These are phyloP conservation scores for Pleurostoma richardsiae DNA, from an alignment of 2,329 filamentous ascomycete genomes.

Conservation along the genomic window DNA sequence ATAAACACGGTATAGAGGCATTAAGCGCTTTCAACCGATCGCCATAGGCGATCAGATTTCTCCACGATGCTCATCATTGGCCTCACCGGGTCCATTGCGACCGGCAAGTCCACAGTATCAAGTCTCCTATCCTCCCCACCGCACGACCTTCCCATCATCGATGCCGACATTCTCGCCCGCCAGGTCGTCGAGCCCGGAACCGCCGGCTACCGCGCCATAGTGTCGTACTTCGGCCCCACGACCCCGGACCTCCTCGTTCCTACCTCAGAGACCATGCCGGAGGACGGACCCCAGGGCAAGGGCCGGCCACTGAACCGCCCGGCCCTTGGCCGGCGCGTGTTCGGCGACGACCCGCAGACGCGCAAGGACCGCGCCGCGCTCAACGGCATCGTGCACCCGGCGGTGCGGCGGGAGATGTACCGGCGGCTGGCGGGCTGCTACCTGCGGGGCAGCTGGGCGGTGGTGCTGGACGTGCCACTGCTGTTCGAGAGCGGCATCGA, in stretches of 20 bases:
- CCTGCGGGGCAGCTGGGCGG: constrained; percentile 73
- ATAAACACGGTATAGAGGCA: too few species aligned
- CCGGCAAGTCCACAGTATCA: constrained; percentile 95
- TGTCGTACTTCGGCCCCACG: constrained; percentile 72
- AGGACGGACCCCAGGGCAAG: constrained; percentile 51
- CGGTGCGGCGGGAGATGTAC: constrained; percentile 79
- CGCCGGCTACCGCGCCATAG: constrained; percentile 74
- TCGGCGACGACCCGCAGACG: constrained; percentile 69
- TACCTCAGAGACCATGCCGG: constrained; percentile 42
- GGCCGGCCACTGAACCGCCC: constrained; percentile 79
- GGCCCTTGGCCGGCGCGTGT: constrained; percentile 78
- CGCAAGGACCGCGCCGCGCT: constrained; percentile 69
- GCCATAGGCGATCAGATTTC: too few species aligned
- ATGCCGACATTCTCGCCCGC: constrained; percentile 88
- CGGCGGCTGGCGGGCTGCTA: constrained; percentile 69
- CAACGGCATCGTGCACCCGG: constrained; percentile 90
- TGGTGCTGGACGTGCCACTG: constrained; percentile 87
- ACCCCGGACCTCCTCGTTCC: constrained; percentile 82
- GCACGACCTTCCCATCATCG: constrained; percentile 84
- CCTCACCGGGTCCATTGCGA: constrained; percentile 94
- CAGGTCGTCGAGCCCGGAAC: constrained; percentile 93
- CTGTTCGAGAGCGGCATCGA: constrained; percentile 89
- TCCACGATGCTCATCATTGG: constrained; percentile 85
- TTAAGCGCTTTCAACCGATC: too few species aligned
- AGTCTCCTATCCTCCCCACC: constrained; percentile 72